Conservation (phyloP, 768 basidiomycete species). For the Rhizopogon rudus region DNA sequence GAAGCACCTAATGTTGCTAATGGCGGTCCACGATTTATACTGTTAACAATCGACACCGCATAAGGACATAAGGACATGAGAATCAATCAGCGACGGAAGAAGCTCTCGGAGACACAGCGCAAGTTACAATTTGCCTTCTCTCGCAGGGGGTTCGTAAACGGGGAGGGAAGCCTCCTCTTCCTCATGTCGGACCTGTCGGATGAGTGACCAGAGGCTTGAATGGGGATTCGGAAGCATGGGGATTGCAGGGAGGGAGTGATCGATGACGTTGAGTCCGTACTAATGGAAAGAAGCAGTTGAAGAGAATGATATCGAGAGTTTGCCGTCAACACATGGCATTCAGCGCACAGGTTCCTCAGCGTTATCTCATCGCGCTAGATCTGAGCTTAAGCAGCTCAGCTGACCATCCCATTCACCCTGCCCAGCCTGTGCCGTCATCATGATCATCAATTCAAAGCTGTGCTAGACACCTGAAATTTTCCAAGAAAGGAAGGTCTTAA, state of each 20-base stretch:
- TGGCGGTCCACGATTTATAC: constrained; percentile 8
- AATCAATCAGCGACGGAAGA: constrained; percentile 10
- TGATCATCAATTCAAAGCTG: not conserved
- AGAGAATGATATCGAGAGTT: not conserved
- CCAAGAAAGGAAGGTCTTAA: constrained; percentile 11
- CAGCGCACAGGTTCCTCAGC: not conserved
- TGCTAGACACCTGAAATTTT: not conserved
- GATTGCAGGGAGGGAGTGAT: not conserved
- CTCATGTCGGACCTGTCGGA: constrained; percentile 7
- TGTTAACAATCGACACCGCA: constrained; percentile 1
- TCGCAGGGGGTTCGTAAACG: constrained; percentile 13
- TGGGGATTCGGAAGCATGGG: not conserved
- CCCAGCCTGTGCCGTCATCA: not conserved
- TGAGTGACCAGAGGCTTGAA: constrained; percentile 14
- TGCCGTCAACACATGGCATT: not conserved
- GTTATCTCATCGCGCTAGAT: not conserved
- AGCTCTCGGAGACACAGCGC: not conserved
- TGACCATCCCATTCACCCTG: not conserved
- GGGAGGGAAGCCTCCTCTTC: constrained; percentile 17
- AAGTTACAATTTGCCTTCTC: constrained; percentile 5
- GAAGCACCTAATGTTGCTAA: not conserved
- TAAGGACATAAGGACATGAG: not conserved
- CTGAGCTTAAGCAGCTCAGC: not conserved
- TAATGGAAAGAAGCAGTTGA: too few relatives aligned
- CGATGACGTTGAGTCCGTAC: not conserved